Percentiles rank a stretch among this genome's conserved stretches.
Conservation (phyloP, 2,329 filamentous ascomycete genomes). For the Proliferodiscus dingleyae region DNA sequence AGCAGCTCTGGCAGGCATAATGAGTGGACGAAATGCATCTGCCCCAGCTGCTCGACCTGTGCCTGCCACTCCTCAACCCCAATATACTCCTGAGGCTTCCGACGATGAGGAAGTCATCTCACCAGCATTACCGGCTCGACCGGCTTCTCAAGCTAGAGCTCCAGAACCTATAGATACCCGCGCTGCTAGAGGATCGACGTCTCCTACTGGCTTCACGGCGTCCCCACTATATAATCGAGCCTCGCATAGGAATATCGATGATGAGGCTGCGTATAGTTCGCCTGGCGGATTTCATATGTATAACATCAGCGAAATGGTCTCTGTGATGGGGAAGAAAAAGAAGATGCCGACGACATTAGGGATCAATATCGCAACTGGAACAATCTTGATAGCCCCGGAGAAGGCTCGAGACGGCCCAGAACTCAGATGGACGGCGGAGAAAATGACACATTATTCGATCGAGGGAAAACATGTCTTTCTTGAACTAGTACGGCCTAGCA, state of each 20-base stretch:
- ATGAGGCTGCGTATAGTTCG: constrained; percentile 44
- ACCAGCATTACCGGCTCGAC: constrained; percentile 59
- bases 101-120: constrained; percentile 58
- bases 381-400: constrained; percentile 87
- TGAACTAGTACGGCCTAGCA: constrained; percentile 86
- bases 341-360: constrained; percentile 97
- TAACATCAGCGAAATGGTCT: constrained; percentile 96
- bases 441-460: constrained; percentile 94
- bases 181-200: constrained; percentile 37
- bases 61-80: constrained; percentile 38
- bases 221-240: constrained; percentile 53
- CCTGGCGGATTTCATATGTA: constrained; percentile 89
- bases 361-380: constrained; percentile 83
- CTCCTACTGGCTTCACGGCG: constrained; percentile 32
- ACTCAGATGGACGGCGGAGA: constrained; percentile 91
- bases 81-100: constrained; percentile 62
- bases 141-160: constrained; percentile 48
- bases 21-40: constrained; percentile 34
- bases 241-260: constrained; percentile 37
- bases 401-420: constrained; percentile 76
- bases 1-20: constrained; percentile 49
- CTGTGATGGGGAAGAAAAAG: constrained; percentile 93
- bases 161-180: constrained; percentile 27
- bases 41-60: constrained; percentile 39
- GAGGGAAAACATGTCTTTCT: constrained; percentile 98